These are phyloP conservation scores for Fusarium sp. DNA, from an alignment of 2,329 filamentous ascomycete species.

Conservation along the genomic window DNA sequence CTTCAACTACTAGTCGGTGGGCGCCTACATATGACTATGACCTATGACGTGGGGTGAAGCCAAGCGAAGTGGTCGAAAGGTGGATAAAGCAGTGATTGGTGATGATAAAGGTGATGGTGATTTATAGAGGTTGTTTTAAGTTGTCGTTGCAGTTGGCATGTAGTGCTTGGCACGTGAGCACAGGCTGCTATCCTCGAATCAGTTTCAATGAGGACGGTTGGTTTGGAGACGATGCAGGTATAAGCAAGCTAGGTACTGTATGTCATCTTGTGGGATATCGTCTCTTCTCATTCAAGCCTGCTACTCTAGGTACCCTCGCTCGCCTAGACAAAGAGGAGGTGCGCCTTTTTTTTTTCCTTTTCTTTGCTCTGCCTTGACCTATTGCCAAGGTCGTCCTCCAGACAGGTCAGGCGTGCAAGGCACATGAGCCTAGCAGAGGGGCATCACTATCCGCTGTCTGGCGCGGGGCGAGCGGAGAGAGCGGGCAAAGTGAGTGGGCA, in stretches of 20 bases:
- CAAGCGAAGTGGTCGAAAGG: slow-evolving; percentile 20
- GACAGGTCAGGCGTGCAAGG: slow-evolving; percentile 35
- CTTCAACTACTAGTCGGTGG: slow-evolving; percentile 23
- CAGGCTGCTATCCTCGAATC: slow-evolving; percentile 9
- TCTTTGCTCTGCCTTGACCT: slow-evolving; percentile 4
- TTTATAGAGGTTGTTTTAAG: not conserved
- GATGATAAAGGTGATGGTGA: slow-evolving; percentile 3
- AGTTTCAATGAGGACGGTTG: slow-evolving; percentile 5
- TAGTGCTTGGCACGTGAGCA: slow-evolving; percentile 23
- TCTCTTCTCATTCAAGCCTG: slow-evolving; percentile 2
- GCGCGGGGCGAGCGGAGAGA: slow-evolving; percentile 23
- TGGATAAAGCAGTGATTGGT: slow-evolving; percentile 18
- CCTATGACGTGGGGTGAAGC: slow-evolving; percentile 36
- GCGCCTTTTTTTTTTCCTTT: slow-evolving; percentile 21
- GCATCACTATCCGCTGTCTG: slow-evolving; percentile 30
- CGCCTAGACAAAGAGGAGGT: slow-evolving; percentile 9
- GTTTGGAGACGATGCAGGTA: slow-evolving; percentile 17
- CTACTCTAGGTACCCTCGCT: slow-evolving; percentile 5
- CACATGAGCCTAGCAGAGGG: slow-evolving; percentile 30
- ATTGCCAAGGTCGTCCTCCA: slow-evolving; percentile 17
- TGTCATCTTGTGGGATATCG: not conserved
- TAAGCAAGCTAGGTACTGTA: slow-evolving; percentile 36
- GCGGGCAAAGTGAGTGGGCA: slow-evolving; percentile 23
- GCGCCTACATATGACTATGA: slow-evolving; percentile 24
- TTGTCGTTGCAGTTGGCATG: slow-evolving; percentile 2